Evolutionary conservation across 352 stramenopile species (phyloP).

Genomic region (Aphanomyces stellatus): DNA sequence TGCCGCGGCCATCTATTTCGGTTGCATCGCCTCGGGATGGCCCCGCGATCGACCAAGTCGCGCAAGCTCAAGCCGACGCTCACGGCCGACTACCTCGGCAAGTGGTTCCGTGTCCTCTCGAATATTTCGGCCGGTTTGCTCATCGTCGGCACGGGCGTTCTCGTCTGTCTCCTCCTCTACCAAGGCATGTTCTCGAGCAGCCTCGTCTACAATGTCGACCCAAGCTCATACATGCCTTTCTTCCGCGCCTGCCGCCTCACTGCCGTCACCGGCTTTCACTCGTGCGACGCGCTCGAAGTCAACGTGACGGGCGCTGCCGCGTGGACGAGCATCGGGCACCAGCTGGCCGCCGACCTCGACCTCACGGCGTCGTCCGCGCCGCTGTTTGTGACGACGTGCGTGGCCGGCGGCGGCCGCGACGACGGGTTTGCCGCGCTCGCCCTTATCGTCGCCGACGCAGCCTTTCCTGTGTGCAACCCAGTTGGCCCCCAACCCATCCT

Average conservation of each 20-base stretch:
- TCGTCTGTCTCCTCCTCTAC: neutral
- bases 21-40: too few species aligned
- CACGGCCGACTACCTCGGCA: neutral
- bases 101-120: neutral
- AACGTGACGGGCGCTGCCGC: neutral
- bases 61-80: neutral
- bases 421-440: neutral
- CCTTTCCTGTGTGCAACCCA: neutral
- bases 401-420: neutral
- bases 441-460: neutral
- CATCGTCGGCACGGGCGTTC: constrained; percentile 1
- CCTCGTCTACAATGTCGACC: neutral
- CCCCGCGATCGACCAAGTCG: too few species aligned
- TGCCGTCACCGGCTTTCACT: neutral
- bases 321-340: neutral
- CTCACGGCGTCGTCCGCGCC: neutral
- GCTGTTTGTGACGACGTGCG: neutral
- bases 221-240: neutral
- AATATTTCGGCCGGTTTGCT: neutral
- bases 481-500: neutral
- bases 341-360: neutral
- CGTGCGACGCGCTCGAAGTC: neutral
- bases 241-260: neutral
- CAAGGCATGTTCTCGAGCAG: constrained; percentile 13
- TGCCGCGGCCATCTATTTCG: too few species aligned